Percentiles rank a stretch among this genome's conserved stretches.
phyloP scores from a whole-genome alignment of 768 basidiomycete genomes.

The Trametes punicea region DNA sequence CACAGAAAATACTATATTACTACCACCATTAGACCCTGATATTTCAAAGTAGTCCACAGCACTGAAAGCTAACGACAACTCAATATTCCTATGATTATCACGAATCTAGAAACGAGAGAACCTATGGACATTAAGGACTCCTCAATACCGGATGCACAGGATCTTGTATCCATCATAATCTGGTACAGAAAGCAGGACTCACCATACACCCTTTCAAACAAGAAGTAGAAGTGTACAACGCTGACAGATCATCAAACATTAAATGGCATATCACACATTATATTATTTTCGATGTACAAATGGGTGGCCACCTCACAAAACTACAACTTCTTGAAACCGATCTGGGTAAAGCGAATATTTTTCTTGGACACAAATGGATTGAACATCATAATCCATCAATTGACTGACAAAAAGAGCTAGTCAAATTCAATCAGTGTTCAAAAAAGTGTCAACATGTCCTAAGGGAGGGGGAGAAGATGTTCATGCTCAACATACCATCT shows the following conservation, averaged over 20 bases:
- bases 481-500: neutral
- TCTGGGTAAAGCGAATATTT: neutral
- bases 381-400: conserved; percentile 19
- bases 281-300: neutral
- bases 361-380: conserved; percentile 12
- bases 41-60: conserved; percentile 10
- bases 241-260: conserved; percentile 6
- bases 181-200: neutral
- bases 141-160: conserved; percentile 25
- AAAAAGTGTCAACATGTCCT: neutral
- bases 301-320: conserved; percentile 6
- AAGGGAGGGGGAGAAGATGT: neutral
- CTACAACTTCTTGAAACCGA: neutral
- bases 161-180: conserved; percentile 17
- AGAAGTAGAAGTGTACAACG: conserved; percentile 9
- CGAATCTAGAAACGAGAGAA: neutral
- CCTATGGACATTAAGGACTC: conserved; percentile 9
- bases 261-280: conserved; percentile 6
- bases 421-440: conserved; percentile 6
- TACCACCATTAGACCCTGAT: neutral
- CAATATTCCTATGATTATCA: conserved; percentile 7
- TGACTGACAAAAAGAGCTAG: conserved; percentile 10
- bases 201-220: neutral
- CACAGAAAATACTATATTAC: neutral
- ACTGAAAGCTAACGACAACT: neutral